Percentiles rank a stretch among this genome's conserved stretches.
Evolutionary conservation across 2,329 filamentous ascomycete species (phyloP).

Genomic region (Coniochaeta sp.): DNA sequence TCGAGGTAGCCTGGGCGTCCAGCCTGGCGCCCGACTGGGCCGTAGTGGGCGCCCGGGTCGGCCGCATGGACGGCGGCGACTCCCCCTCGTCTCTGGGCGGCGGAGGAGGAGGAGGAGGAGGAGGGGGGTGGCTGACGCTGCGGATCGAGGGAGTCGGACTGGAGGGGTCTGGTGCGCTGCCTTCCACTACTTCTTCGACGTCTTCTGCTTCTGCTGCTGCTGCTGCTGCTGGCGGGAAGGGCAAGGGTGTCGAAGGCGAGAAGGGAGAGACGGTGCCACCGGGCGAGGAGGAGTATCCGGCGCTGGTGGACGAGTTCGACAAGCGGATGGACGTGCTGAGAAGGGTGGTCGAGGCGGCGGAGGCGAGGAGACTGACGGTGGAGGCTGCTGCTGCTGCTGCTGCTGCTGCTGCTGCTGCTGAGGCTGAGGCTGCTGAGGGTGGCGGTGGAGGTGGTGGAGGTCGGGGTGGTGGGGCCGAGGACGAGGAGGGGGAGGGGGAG

Average conservation of each 20-base stretch:
- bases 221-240: not conserved
- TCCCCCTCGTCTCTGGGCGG: conserved; percentile 15
- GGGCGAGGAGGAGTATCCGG: conserved; percentile 38
- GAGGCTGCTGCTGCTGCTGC: conserved; percentile 10
- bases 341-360: conserved; percentile 32
- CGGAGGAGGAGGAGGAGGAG: conserved; percentile 21
- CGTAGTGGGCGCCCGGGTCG: conserved; percentile 38
- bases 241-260: not conserved
- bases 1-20: conserved; percentile 58
- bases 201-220: no score
- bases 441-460: conserved; percentile 2
- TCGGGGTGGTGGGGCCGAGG: not conserved
- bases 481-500: not conserved
- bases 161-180: conserved; percentile 6
- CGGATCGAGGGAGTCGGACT: conserved; percentile 47
- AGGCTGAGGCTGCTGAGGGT: conserved; percentile 13
- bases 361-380: conserved; percentile 19
- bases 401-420: no score
- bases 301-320: conserved; percentile 50
- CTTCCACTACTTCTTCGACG: no score
- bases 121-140: conserved; percentile 47
- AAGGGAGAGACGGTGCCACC: conserved; percentile 19
- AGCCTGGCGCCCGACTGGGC: conserved; percentile 71
- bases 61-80: conserved; percentile 29
- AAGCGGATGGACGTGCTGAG: conserved; percentile 47